Base-by-base conservation (phyloP, 192 early-diverging fungal genomes). In the Backusella mclennaniae region DNA sequence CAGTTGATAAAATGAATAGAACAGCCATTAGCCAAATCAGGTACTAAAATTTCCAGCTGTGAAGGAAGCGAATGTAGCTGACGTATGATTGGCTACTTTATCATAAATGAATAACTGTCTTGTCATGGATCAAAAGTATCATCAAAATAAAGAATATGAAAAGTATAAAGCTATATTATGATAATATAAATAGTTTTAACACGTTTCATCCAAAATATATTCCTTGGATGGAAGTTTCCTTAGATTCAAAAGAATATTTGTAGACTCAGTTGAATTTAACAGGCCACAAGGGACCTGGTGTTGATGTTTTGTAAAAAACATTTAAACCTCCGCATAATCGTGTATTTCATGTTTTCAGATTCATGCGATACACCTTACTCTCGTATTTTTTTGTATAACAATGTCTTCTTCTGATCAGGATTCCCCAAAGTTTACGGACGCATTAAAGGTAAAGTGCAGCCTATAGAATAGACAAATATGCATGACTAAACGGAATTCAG, bases 331-430 rank as follows among this genome's bases (percentile, higher is more conserved):
- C 21, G 21, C 23, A 11, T 29, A 63, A 63, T 29, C 6, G 15
- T 49, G 6, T 26, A 63, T 63, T 63, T 63, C 19, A 23, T 0
- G 7, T 23, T 56, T 56, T 56, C 21, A 56, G 8, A 56, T 63
- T 63, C 56, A 63, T 63, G 56, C 56, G 56, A 63, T 63, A 63
- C 56, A 63, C 56, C 56, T 63, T 63, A 4, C 21, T 26, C 56
- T 26, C 26, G 56, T 63, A 42, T 73, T 59, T 11, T n/a, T 53
- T 33, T 11, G 46, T 14, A 35, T 39, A 63, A 11, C 39, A 23
- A 74, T 41, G 36, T 63, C 73, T 39, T 76, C 76, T n/a, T 56
- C 69, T 56, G 76, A 71, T 35, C 69, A 49, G 35, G 69, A 76
- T 39, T 67, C 67, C n/a, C 69, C 76, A 46, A 67, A 70, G 14